phyloP scores from a whole-genome alignment of 2,329 filamentous ascomycete genomes.

The Cyphellophora europaea region DNA sequence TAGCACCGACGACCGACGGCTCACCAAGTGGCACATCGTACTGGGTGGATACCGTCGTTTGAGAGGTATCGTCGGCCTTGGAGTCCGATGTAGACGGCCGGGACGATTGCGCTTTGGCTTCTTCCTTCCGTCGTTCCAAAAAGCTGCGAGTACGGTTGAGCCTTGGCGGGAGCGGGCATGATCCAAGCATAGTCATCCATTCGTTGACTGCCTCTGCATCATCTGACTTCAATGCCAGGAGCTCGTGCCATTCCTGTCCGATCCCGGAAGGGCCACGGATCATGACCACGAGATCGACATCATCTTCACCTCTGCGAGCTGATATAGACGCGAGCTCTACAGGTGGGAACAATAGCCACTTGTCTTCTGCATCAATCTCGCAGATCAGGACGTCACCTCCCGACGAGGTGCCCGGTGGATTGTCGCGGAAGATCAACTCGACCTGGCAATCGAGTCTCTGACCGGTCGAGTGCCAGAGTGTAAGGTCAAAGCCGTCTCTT shows the following conservation, averaged over 20 bases:
- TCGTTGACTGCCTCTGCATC: slow-evolving; percentile 70
- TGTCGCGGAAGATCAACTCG: slow-evolving; percentile 79
- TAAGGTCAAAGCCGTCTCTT: slow-evolving; percentile 81
- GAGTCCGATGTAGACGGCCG: slow-evolving; percentile 6
- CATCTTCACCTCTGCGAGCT: slow-evolving; percentile 64
- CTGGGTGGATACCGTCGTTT: slow-evolving; percentile 24
- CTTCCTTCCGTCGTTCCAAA: slow-evolving; percentile 31
- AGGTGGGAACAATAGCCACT: slow-evolving; percentile 87
- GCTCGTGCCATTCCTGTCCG: slow-evolving; percentile 67
- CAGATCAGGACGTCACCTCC: slow-evolving; percentile 83
- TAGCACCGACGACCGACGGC: slow-evolving; percentile 12
- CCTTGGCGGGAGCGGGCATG: slow-evolving; percentile 51
- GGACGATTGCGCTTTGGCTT: slow-evolving; percentile 4
- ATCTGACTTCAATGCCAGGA: slow-evolving; percentile 67
- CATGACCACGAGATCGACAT: slow-evolving; percentile 75
- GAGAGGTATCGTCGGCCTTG: slow-evolving; percentile 11
- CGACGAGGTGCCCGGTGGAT: slow-evolving; percentile 52
- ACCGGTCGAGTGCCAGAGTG: slow-evolving; percentile 77
- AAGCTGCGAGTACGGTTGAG: slow-evolving; percentile 48
- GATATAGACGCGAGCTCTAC: slow-evolving; percentile 66
- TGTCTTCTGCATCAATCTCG: slow-evolving; percentile 67
- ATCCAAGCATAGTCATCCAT: slow-evolving; percentile 81
- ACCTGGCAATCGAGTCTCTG: slow-evolving; percentile 83
- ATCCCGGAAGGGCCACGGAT: slow-evolving; percentile 59
- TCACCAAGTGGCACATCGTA: slow-evolving; percentile 54